Evolutionary conservation across 441 rosid genomes (phyloP).

Genomic region (Arabidopsis hybrid): DNA sequence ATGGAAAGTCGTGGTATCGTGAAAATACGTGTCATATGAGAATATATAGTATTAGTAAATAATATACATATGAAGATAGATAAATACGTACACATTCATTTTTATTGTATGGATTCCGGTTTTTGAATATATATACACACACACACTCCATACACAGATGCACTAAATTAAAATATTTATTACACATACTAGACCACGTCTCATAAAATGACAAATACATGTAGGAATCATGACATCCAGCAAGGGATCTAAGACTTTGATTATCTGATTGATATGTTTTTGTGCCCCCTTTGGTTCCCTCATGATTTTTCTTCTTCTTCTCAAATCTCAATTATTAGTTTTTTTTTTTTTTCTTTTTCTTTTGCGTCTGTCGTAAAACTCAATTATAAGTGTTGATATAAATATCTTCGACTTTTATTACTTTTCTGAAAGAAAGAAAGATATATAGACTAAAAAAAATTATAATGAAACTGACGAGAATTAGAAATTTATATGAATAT

Average conservation of each 20-base stretch:
- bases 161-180: background rate
- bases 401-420: background rate
- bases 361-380: no score
- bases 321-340: background rate
- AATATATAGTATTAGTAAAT: no score
- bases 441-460: background rate
- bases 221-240: slow-evolving; percentile 35
- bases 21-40: no score
- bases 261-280: slow-evolving; percentile 27
- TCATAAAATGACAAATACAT: slow-evolving; percentile 38
- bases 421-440: background rate
- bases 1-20: background rate
- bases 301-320: slow-evolving; percentile 4
- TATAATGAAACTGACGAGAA: slow-evolving; percentile 4
- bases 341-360: no score
- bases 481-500: slow-evolving; percentile 10
- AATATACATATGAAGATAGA: background rate
- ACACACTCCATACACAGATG: background rate
- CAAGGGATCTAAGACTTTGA: slow-evolving; percentile 20
- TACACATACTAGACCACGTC: slow-evolving; percentile 16
- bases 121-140: background rate
- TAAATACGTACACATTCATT: background rate
- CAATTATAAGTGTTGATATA: background rate
- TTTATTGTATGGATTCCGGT: no score
- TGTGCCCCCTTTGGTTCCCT: slow-evolving; percentile 31